phyloP scores from a whole-genome alignment of 2,329 filamentous ascomycete species.

The Venturia asperata region DNA sequence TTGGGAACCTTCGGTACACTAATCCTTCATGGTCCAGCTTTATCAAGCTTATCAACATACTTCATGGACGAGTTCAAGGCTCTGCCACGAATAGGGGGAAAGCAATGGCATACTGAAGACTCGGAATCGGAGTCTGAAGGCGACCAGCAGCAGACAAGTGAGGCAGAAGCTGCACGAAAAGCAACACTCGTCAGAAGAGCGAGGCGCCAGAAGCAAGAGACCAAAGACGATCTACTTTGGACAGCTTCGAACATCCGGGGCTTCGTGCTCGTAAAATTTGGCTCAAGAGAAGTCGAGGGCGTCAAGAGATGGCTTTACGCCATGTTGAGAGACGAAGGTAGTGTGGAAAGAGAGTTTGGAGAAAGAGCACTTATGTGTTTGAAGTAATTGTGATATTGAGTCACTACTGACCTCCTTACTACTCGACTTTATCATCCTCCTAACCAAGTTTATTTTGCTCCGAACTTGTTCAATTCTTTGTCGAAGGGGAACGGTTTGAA shows the following conservation, averaged over 20 bases:
- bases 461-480: too few species aligned
- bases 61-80: slow-evolving; percentile 72
- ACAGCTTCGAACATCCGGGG: slow-evolving; percentile 72
- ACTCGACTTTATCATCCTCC: too few species aligned
- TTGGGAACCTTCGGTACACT: slow-evolving; percentile 77
- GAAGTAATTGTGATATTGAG: slow-evolving; percentile 22
- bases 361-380: slow-evolving; percentile 75
- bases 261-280: slow-evolving; percentile 88
- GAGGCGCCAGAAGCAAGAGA: slow-evolving; percentile 52
- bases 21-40: slow-evolving; percentile 67
- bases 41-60: slow-evolving; percentile 60
- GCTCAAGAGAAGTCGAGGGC: slow-evolving; percentile 71
- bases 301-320: slow-evolving; percentile 71
- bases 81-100: slow-evolving; percentile 72
- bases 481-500: too few species aligned
- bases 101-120: slow-evolving; percentile 57
- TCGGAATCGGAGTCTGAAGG: slow-evolving; percentile 27
- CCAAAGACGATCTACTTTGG: slow-evolving; percentile 60
- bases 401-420: too few species aligned
- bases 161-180: slow-evolving; percentile 20
- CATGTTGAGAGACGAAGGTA: slow-evolving; percentile 70
- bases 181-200: slow-evolving; percentile 44
- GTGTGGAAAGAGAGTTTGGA: slow-evolving; percentile 64
- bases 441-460: too few species aligned
- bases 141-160: slow-evolving; percentile 31